Evolutionary conservation across 768 basidiomycete species (phyloP), one percentile per base, ranked within the genome.

Genomic region (Dacryopinax primogenitus): DNA sequence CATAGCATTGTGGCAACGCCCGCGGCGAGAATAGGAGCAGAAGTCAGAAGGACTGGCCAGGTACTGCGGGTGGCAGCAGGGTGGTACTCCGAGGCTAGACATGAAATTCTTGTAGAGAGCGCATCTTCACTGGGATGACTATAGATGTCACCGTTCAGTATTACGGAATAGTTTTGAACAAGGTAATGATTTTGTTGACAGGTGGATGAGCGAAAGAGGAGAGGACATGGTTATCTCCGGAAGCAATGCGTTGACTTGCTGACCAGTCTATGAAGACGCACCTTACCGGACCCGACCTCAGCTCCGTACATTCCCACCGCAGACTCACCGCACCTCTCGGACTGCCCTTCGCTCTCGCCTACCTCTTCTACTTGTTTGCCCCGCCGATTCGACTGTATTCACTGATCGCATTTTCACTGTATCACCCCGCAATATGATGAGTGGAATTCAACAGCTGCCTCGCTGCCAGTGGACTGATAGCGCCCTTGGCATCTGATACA

Each of bases 401-500:
- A 58, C 51, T 58, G 15, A 26, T 15, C 32, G 51, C 51, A 58
- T 30, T n/a, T 11, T 28, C 51, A 58, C 51, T 58, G 26, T 32
- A 28, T 30, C 32, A 26, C 30, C 9, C 32, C 21, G 13, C 51
- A 58, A 13, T 7, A 58, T 58, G 51, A 58, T 58, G 30, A 58
- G 51, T 58, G 26, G 15, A 58, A 30, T 15, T 58, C 26, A 30
- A 13, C 9, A 26, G 26, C 26, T 13, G 3, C 23, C 4, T 11
- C 3, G 3, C 13, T 18, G 51, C 13, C n/a, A 30, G 11, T 11
- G 15, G 15, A 58, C 51, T 58, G 51, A 58, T 58, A 58, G 23
- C 51, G 51, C 51, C 32, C 28, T 30, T 21, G 32, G 33, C 33
- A 62, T 62, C 62, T 34, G 16, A 33, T 39, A 89, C 90, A 85